Evolutionary conservation across 306 rosid genomes (phyloP), one percentile per base, ranked within the genome.

Genomic region (Casuarina glauca): DNA sequence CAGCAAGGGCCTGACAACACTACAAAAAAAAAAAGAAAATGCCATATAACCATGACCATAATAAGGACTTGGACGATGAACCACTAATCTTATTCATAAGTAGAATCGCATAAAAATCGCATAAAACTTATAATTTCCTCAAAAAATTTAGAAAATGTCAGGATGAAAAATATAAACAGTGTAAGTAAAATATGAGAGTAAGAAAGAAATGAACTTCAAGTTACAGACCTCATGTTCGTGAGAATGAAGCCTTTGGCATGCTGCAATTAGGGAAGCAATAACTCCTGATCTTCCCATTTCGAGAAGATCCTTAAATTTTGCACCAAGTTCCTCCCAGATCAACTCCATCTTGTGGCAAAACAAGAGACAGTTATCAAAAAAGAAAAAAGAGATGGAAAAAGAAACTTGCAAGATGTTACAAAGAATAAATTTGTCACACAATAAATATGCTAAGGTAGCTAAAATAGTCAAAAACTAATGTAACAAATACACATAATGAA

Each of bases 201-300:
- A 54, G 74, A 67, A 68, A 80, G 82, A 76, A 61, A 51, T 0
- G 61, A 35, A 16, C 64, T 74, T 39, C 62, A 53, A 48, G 3
- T 61, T 45, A 46, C 61, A 74, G 84, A 95, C 99, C 99, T 91
- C 79, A 53, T 78, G 83, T 80, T 92, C 97, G 17, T 88, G 88
- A 76, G 77, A 43, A 77, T 86, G 97, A 82, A 93, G 96, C 88
- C 93, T 91, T 84, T 87, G 93, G 75, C 96, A 82, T 50, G 97
- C 89, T 85, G 97, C 94, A 74, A 91, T 72, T 12, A 88, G 87
- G 12, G 96, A 88, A 80, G 97, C 96, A 76, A 91, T 88, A 76
- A 93, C 97, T 76, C 98, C 98, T n/a, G 99, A 78, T 83, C 85
- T 88, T 85, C 99, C 96, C 93, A 89, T 86, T 84, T 87, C 81